Evolutionary conservation across 208 protist genomes (phyloP), one percentile per base, ranked within the genome.

Genomic region (Angomonas deanei): DNA sequence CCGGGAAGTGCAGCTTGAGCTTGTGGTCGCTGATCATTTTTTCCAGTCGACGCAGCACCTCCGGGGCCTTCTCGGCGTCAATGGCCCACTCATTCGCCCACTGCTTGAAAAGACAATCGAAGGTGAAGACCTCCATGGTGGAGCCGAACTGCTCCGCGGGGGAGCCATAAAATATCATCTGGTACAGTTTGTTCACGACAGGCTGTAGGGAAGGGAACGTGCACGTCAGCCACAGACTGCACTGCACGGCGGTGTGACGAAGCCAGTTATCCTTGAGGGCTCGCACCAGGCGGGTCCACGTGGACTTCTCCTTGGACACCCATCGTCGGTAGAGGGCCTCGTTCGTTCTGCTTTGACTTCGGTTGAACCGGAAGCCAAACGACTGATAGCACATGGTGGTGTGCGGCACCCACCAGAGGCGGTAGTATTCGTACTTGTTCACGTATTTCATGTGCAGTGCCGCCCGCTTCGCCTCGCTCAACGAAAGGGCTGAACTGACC

Each of bases 81-180:
- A 93, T 80, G 0, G 82, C 82, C 80, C 82, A 93, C 54, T 93
- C 86, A 54, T 84, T 88, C 8, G 84, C 82, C 80, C 79, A 88
- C 70, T 93, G 86, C 47, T 68, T 72, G 61, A 93, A 88, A 33
- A 90, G 78, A 58, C 86, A 90, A 58, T 90, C 82, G 49, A 93
- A 90, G 36, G 82, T 90, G 64, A 93, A 90, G 65, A 74, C 84
- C 59, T 84, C 60, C 47, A 82, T 49, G 50, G 78, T 56, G 13
- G 77, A 78, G 19, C 84, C 84, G 38, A 75, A 84, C 58, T 76
- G 67, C 53, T 81, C 74, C 50, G 59, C 52, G 0, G 70, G 66
- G 17, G 56, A 15, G 8, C 53, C 48, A 68, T 72, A 84, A 64
- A 86, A 91, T 23, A 78, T 38, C 13, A 34, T 17, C 3, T 59